A percentile compares a stretch with the other conserved stretches of the same genome.
Conservation (phyloP, 495 filamentous ascomycete genomes). For the Penicillium antarcticum region DNA sequence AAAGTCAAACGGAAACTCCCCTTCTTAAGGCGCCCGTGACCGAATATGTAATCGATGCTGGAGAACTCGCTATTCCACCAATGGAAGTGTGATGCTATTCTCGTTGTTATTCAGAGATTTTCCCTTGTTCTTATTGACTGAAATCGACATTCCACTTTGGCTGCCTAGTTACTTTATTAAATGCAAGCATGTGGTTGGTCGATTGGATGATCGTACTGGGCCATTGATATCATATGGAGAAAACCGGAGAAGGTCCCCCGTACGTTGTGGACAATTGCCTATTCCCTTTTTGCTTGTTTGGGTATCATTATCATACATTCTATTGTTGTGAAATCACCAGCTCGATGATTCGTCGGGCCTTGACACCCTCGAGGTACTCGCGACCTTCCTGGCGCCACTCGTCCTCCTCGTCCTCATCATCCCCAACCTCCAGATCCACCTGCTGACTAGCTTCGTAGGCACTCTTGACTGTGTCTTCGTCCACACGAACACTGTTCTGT, state of each 20-base stretch:
- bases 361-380: constrained; percentile 71
- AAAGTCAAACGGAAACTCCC: background rate
- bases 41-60: background rate
- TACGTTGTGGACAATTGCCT: background rate
- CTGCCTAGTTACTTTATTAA: background rate
- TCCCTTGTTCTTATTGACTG: background rate
- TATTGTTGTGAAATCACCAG: constrained; percentile 30
- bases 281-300: constrained; percentile 11
- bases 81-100: background rate
- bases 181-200: background rate
- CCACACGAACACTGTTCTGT: constrained; percentile 76
- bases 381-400: constrained; percentile 39
- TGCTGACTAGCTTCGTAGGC: constrained; percentile 79
- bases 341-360: constrained; percentile 62
- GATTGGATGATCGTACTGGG: background rate
- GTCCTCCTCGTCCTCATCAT: constrained; percentile 39
- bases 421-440: constrained; percentile 59
- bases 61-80: background rate
- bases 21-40: background rate
- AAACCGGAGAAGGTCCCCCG: too few relatives aligned
- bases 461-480: constrained; percentile 83
- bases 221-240: background rate
- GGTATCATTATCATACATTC: constrained; percentile 17
- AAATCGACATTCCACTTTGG: background rate
- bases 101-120: too few relatives aligned